Evolutionary conservation across 2,329 filamentous ascomycete genomes (phyloP).

Genomic region (Epichloe scottii): DNA sequence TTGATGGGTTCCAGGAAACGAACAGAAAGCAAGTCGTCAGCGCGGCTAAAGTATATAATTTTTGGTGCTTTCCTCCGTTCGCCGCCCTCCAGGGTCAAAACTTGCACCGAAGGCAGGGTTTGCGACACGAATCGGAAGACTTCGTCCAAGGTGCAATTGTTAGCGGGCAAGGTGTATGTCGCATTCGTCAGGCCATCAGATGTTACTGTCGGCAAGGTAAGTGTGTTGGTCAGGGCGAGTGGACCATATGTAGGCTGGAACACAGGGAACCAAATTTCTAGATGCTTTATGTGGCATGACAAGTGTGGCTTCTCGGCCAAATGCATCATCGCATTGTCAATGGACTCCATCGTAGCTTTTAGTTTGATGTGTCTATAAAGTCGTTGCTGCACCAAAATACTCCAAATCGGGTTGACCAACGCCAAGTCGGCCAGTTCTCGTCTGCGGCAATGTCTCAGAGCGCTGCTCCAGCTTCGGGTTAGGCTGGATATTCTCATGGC

Average conservation of each 20-base stretch:
- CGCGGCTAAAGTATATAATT: constrained; percentile 29
- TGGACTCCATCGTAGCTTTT: constrained; percentile 53
- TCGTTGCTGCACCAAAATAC: constrained; percentile 54
- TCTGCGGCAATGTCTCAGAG: constrained; percentile 52
- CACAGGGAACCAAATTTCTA: constrained; percentile 69
- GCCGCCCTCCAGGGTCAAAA: constrained; percentile 64
- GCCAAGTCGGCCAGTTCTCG: constrained; percentile 56
- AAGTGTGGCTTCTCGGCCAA: constrained; percentile 48
- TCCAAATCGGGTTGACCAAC: constrained; percentile 51
- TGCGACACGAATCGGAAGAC: constrained; percentile 51
- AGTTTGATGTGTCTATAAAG: constrained; percentile 67
- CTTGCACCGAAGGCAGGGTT: constrained; percentile 46
- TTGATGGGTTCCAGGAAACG: constrained; percentile 22
- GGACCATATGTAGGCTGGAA: constrained; percentile 46
- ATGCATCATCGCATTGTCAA: constrained; percentile 47
- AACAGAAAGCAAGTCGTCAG: constrained; percentile 10
- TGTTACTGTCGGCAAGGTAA: constrained; percentile 39
- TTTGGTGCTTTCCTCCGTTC: constrained; percentile 64
- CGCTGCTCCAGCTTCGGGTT: constrained; percentile 49
- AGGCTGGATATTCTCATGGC: constrained; percentile 40
- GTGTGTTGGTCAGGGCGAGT: constrained; percentile 28
- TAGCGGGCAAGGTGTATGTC: constrained; percentile 44
- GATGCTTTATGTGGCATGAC: constrained; percentile 52
- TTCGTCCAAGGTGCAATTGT: constrained; percentile 59
- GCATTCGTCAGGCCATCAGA: constrained; percentile 43